These are phyloP conservation scores for Wickerhamiella shivajii DNA, from an alignment of 805 yeast genomes.

Conservation along the genomic window DNA sequence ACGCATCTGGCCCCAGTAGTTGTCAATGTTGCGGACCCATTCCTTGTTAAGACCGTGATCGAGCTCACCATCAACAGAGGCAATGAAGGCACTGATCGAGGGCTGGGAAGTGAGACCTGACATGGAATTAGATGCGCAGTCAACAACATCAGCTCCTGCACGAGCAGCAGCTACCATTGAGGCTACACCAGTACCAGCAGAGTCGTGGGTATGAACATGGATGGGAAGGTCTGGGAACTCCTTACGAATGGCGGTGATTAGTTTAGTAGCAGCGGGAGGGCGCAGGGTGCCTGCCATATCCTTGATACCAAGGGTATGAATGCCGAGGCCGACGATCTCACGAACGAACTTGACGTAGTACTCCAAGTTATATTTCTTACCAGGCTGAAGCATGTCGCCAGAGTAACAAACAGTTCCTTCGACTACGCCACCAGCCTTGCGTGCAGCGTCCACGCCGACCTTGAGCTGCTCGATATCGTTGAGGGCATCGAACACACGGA, in stretches of 20 bases:
- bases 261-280: constrained; percentile 78
- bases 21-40: constrained; percentile 68
- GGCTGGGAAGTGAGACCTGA: constrained; percentile 99
- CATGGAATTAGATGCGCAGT: constrained; percentile 93
- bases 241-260: constrained; percentile 68
- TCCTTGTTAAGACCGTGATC: constrained; percentile 55
- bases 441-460: constrained; percentile 96
- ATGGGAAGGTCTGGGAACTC: constrained; percentile 89
- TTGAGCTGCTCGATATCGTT: constrained; percentile 92
- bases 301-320: constrained; percentile 92
- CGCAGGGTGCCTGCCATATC: constrained; percentile 99
- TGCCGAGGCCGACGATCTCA: constrained; percentile 80
- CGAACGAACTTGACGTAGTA: constrained; percentile 77
- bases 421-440: constrained; percentile 96
- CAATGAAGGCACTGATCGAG: constrained; percentile 80
- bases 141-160: constrained; percentile 98
- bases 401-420: constrained; percentile 98
- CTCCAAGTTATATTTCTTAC: constrained; percentile 88
- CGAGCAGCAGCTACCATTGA: constrained; percentile 87
- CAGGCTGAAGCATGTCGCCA: constrained; percentile 94
- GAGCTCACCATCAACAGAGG: constrained; percentile 78
- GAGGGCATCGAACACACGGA: constrained; percentile 94
- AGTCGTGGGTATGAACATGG: constrained; percentile 98
- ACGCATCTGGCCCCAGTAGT: constrained; percentile 99
- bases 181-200: constrained; percentile 99